Percentiles rank a stretch among this genome's conserved stretches.
phyloP scores from a whole-genome alignment of 257 asterid genomes.

The Nemophila menziesii region DNA sequence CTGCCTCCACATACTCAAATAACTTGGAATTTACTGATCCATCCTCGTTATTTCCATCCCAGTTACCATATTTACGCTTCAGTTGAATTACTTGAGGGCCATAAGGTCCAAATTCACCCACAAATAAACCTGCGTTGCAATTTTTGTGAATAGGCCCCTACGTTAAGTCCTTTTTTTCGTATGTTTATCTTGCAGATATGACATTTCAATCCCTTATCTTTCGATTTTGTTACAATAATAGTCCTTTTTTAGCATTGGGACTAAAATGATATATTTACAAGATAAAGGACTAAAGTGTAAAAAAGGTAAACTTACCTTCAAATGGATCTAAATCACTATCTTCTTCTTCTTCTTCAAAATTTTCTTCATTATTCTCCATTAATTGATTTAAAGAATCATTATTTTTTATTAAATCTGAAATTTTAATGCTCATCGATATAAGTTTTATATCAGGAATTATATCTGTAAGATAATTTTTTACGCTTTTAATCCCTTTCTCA shows the following conservation, averaged over 20 bases:
- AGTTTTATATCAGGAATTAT: too few species aligned
- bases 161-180: too few species aligned
- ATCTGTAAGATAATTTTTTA: constrained; percentile 77
- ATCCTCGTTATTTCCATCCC: constrained; percentile 60
- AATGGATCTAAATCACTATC: constrained; percentile 33
- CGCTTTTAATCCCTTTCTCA: constrained; percentile 77
- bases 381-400: constrained; percentile 41
- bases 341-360: constrained; percentile 62
- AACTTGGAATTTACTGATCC: constrained; percentile 61
- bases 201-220: too few species aligned
- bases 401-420: constrained; percentile 45
- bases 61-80: constrained; percentile 84
- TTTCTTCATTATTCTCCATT: constrained; percentile 52
- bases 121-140: constrained; percentile 88
- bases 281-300: too few species aligned
- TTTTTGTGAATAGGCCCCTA: too few species aligned
- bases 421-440: constrained; percentile 55
- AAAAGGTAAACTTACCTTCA: too few species aligned
- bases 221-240: too few species aligned
- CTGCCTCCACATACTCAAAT: constrained; percentile 94
- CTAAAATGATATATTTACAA: too few species aligned
- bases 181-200: too few species aligned
- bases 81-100: constrained; percentile 79
- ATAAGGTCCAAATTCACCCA: constrained; percentile 84
- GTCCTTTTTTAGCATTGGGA: too few species aligned